Base-by-base conservation (phyloP, 2,329 filamentous ascomycete species). In the Lecanosticta acicola region DNA sequence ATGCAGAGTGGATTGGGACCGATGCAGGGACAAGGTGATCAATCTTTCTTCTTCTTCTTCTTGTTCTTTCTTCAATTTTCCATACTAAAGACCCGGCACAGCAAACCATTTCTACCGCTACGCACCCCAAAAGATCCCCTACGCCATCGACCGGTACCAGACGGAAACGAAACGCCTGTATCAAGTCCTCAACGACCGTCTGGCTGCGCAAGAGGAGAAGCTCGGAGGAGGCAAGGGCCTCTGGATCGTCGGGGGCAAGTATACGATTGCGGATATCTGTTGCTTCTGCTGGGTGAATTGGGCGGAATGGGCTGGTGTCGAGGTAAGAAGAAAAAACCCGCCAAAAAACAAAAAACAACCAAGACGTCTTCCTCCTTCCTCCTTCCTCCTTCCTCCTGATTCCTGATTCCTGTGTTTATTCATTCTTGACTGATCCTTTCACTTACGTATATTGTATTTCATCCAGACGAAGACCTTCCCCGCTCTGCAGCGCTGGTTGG, bases 101-200 rank as follows among this genome's bases (percentile, higher is more conserved):
- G 70, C 71, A 8, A 72, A 72, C 45, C 69, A 73, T 52, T 74
- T 73, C 65, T 66, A 66, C 47, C 65, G 68, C 41, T 71, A 71
- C 36, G 70, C 70, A 2, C 62, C 63, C 1, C 61, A 57, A 10
- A 68, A 70, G 48, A 71, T 72, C 18, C 58, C 66, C 41, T 73
- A 72, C 48, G 70, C 62, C 2, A 72, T 72, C 47, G 62, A 71
- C 18, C 64, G 72, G n/a, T 75, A 73, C 50, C 64, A 68, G 32
- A 69, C 71, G 20, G 73, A 75, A 56, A 73, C 71, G 3, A 71
- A 68, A 50, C 67, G 73, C 3, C 61, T 76, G 3, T 74, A 71
- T 52, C 59, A 63, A 16, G 71, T 75, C 11, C 64, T 75, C 3
- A 68, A 75, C 21, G 63, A 64, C 20, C 65, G 69, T 0, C 59